Conservation (phyloP, 768 basidiomycete species). For the Podaxis sp. region DNA sequence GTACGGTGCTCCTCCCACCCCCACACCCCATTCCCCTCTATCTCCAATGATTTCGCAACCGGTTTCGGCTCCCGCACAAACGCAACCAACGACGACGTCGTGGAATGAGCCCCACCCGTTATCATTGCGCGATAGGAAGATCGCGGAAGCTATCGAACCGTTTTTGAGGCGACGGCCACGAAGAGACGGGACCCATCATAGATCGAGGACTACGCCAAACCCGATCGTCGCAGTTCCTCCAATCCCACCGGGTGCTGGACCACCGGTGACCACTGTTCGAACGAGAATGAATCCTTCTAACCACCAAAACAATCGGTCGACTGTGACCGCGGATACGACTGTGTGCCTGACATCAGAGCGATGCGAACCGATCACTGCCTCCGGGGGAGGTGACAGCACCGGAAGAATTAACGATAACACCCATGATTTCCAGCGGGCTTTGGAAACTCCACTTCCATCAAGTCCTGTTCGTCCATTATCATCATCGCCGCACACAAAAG, state of each 20-base stretch:
- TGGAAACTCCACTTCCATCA: constrained; percentile 9
- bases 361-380: background rate
- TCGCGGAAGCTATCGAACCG: constrained; percentile 2
- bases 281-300: constrained; percentile 3
- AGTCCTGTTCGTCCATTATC: constrained; percentile 2
- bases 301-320: background rate
- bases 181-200: background rate
- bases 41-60: constrained; percentile 9
- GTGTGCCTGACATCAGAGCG: background rate
- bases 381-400: background rate
- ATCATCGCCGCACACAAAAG: background rate
- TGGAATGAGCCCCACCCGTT: constrained; percentile 5
- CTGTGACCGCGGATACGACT: background rate
- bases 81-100: background rate
- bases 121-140: constrained; percentile 4
- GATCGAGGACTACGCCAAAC: constrained; percentile 4
- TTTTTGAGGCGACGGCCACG: background rate
- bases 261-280: constrained; percentile 7
- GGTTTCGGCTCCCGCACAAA: constrained; percentile 9
- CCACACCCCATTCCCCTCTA: constrained; percentile 4
- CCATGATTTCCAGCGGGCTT: constrained; percentile 2
- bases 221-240: background rate
- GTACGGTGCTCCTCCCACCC: constrained; percentile 18
- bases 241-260: background rate
- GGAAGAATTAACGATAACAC: background rate